A percentile compares a stretch with the other conserved stretches of the same genome.
Evolutionary conservation across 2,329 filamentous ascomycete species (phyloP).

Genomic region (Ophiocordyceps polyrhachis-furcata): DNA sequence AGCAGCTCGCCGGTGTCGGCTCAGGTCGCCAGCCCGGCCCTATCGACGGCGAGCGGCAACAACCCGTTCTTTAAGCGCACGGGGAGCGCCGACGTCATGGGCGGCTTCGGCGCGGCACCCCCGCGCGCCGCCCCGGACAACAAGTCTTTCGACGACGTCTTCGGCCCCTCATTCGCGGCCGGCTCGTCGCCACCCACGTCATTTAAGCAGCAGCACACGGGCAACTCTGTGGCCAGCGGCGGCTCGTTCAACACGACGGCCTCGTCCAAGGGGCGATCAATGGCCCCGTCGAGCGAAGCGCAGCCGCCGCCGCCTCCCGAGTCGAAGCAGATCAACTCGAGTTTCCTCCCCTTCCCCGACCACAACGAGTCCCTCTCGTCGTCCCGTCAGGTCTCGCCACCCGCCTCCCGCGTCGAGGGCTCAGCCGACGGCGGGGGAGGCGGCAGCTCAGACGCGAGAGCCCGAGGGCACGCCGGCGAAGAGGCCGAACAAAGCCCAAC

Average conservation of each 20-base stretch:
- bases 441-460: slow-evolving; percentile 5
- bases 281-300: slow-evolving; percentile 34
- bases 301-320: slow-evolving; percentile 41
- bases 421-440: slow-evolving; percentile 14
- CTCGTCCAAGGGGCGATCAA: slow-evolving; percentile 26
- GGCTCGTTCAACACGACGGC: slow-evolving; percentile 31
- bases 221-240: slow-evolving; percentile 32
- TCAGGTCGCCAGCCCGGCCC: slow-evolving; percentile 49
- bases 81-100: slow-evolving; percentile 40
- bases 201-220: slow-evolving; percentile 36
- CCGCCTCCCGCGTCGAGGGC: slow-evolving; percentile 38
- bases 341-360: slow-evolving; percentile 51
- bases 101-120: slow-evolving; percentile 30
- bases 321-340: slow-evolving; percentile 61
- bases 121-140: slow-evolving; percentile 38
- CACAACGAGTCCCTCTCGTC: slow-evolving; percentile 53
- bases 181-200: slow-evolving; percentile 23
- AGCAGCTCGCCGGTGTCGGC: slow-evolving; percentile 28
- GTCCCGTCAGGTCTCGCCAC: slow-evolving; percentile 60
- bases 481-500: slow-evolving; percentile 7
- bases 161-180: slow-evolving; percentile 47
- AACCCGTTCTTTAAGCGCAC: slow-evolving; percentile 86
- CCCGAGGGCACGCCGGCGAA: slow-evolving; percentile 5
- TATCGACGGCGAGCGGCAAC: slow-evolving; percentile 54
- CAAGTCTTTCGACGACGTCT: slow-evolving; percentile 70